A percentile compares a stretch with the other conserved stretches of the same genome.
These are phyloP conservation scores for Dendryphion nanum DNA, from an alignment of 2,329 filamentous ascomycete genomes.

Conservation along the genomic window DNA sequence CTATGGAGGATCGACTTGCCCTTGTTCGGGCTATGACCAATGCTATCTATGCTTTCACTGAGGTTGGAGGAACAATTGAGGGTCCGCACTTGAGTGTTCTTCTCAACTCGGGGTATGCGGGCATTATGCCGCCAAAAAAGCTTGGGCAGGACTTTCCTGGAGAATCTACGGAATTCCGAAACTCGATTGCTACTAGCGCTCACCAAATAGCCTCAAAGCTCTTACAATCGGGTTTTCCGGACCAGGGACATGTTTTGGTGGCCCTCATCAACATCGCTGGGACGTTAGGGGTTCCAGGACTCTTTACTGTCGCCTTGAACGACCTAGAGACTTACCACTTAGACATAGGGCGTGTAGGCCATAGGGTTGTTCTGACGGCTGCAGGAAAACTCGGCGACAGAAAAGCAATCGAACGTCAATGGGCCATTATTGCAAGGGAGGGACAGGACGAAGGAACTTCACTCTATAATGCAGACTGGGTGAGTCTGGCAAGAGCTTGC, in stretches of 20 bases:
- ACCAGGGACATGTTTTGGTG: conserved; percentile 17
- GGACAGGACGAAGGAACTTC: conserved; percentile 20
- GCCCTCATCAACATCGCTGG: conserved; percentile 33
- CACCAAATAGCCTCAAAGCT: conserved; percentile 23
- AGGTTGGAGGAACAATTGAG: conserved; percentile 37
- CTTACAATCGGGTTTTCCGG: conserved; percentile 27
- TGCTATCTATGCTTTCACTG: conserved; percentile 42
- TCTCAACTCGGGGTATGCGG: conserved; percentile 32
- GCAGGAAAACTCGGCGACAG: conserved; percentile 26
- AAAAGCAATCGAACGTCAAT: conserved; percentile 27
- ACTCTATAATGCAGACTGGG: conserved; percentile 30
- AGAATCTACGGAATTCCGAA: conserved; percentile 18
- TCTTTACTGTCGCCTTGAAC: conserved; percentile 22
- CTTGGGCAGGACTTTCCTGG: conserved; percentile 16
- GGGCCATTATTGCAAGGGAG: conserved; percentile 21
- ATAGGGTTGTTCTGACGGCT: conserved; percentile 23
- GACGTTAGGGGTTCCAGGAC: conserved; percentile 19
- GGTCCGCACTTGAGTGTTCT: conserved; percentile 39
- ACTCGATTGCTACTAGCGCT: conserved; percentile 20
- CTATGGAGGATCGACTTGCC: conserved; percentile 17
- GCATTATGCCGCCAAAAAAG: conserved; percentile 20
- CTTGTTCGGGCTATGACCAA: conserved; percentile 42
- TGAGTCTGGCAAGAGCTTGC: conserved; percentile 32
- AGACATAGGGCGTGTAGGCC: conserved; percentile 18
- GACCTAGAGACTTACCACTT: conserved; percentile 20